phyloP scores from a whole-genome alignment of 169 alveolate species.

The Condylostoma magnum region DNA sequence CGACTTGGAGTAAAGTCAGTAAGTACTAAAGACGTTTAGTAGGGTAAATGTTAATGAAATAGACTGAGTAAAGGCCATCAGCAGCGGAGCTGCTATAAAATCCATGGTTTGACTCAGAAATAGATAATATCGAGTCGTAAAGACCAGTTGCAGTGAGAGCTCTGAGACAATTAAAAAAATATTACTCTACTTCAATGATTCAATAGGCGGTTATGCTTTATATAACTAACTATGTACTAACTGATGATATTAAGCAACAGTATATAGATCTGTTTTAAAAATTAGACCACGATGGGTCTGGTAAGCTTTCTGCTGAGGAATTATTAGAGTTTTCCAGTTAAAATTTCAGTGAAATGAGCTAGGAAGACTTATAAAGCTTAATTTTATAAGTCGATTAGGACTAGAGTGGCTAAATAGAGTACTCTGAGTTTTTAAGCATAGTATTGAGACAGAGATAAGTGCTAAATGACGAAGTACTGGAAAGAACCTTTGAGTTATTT shows the following conservation, averaged over 20 bases:
- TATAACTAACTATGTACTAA: not conserved
- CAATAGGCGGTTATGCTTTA: not conserved
- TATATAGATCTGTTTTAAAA: not conserved
- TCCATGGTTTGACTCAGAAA: conserved; percentile 16
- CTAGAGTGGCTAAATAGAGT: not conserved
- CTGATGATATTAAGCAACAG: not conserved
- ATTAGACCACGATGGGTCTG: conserved; percentile 12
- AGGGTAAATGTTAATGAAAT: not conserved
- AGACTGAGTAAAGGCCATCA: not conserved
- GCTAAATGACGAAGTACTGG: not conserved
- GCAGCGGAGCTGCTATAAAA: conserved; percentile 20
- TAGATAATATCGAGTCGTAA: not conserved
- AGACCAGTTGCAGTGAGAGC: conserved; percentile 19
- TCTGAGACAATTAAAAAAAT: conserved; percentile 7
- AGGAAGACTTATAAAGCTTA: not conserved
- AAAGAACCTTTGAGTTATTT: conserved; percentile 7
- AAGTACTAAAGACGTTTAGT: conserved; percentile 6
- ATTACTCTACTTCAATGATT: conserved; percentile 6
- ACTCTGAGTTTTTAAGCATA: conserved; percentile 9
- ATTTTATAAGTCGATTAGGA: conserved; percentile 8
- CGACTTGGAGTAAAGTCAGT: conserved; percentile 15
- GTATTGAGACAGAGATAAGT: not conserved
- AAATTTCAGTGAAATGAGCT: not conserved
- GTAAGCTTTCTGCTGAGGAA: conserved; percentile 17
- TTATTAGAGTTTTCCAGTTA: not conserved